Percentiles rank a stretch among this genome's conserved stretches.
These are phyloP conservation scores for Xylariales sp. DNA, from an alignment of 2,329 filamentous ascomycete genomes.

Conservation along the genomic window DNA sequence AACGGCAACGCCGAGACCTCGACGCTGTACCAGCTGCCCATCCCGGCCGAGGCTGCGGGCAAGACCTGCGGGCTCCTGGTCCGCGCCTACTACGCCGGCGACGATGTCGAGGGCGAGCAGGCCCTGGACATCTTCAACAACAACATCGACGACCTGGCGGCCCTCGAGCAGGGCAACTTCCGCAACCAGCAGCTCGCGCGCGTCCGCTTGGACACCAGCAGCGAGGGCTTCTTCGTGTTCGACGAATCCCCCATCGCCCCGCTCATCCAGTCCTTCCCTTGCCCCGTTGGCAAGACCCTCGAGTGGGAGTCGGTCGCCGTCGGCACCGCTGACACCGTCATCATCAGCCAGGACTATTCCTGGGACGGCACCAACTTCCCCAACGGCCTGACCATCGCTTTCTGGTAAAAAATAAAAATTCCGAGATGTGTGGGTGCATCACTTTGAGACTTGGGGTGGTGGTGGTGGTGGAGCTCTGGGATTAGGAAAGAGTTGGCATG, in stretches of 20 bases:
- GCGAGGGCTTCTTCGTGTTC: conserved; percentile 17
- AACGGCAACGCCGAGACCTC: conserved; percentile 14
- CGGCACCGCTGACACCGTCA: conserved; percentile 15
- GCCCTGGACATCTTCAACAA: conserved; percentile 21
- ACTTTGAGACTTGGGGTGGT: not conserved
- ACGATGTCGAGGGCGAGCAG: conserved; percentile 11
- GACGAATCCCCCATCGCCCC: conserved; percentile 14
- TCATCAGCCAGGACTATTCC: conserved; percentile 17
- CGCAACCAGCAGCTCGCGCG: conserved; percentile 18
- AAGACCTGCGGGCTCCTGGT: conserved; percentile 20
- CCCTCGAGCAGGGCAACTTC: conserved; percentile 16
- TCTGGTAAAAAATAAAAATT: conserved; percentile 12
- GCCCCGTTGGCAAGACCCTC: conserved; percentile 16
- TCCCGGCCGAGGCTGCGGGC: conserved; percentile 14
- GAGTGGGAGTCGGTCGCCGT: conserved; percentile 20
- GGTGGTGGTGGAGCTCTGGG: too few relatives aligned
- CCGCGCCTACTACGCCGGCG: conserved; percentile 10
- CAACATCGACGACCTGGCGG: conserved; percentile 16
- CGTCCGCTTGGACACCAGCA: conserved; percentile 14
- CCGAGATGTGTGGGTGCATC: not conserved
- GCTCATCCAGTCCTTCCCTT: conserved; percentile 16
- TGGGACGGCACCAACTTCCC: conserved; percentile 12
- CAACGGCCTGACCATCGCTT: conserved; percentile 19
- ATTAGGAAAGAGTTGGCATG: too few relatives aligned
- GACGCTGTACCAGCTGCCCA: conserved; percentile 21